phyloP scores from a whole-genome alignment of 257 asterid species.

The Gentiana dahurica region DNA sequence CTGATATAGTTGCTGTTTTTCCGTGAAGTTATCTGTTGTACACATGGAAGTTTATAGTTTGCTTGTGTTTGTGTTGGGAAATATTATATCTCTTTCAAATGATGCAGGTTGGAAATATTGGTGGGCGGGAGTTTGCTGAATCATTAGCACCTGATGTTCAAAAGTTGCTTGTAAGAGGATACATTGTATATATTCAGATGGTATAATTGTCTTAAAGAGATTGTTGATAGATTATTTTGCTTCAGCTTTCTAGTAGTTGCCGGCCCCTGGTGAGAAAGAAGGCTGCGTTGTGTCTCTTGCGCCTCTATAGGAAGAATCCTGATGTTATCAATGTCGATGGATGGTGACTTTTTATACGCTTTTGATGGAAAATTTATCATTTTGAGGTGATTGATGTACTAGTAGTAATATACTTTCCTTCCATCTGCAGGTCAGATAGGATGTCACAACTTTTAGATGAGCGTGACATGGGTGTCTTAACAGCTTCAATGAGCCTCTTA shows the following conservation, averaged over 20 bases:
- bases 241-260: conserved; percentile 92
- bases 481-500: conserved; percentile 95
- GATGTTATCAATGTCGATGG: conserved; percentile 98
- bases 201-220: conserved; percentile 10
- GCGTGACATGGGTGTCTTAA: conserved; percentile 97
- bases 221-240: conserved; percentile 17
- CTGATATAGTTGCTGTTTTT: conserved; percentile 1
- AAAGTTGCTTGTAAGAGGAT: conserved; percentile 79
- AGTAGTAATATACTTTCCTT: conserved; percentile 6
- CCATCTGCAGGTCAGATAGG: conserved; percentile 79
- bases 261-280: conserved; percentile 99
- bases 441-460: conserved; percentile 97
- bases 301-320: conserved; percentile 90
- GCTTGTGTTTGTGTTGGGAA: background rate
- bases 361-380: background rate
- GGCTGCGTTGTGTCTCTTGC: conserved; percentile 94
- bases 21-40: too few species aligned
- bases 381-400: conserved; percentile 4
- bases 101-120: conserved; percentile 93
- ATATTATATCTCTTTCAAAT: conserved; percentile 11
- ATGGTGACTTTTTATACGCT: conserved; percentile 37
- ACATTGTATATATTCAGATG: conserved; percentile 17
- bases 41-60: too few species aligned
- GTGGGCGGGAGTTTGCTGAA: conserved; percentile 98
- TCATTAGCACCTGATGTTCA: conserved; percentile 99